phyloP scores from a whole-genome alignment of 352 stramenopile genomes.

The Phytophthora uliginosa region DNA sequence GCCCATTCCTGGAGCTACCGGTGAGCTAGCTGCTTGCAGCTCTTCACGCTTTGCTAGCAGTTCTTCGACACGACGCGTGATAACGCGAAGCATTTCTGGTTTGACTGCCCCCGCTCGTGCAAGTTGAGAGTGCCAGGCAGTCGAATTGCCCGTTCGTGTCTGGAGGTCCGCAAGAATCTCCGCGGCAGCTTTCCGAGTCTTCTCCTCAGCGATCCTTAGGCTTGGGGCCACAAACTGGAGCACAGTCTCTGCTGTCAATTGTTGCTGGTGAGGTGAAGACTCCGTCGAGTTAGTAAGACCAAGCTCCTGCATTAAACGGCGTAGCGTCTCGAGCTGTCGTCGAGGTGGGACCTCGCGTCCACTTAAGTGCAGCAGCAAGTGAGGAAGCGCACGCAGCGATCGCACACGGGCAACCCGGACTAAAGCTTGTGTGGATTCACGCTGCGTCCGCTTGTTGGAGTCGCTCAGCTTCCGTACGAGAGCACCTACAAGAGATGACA shows the following conservation, averaged over 20 bases:
- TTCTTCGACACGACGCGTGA: constrained; percentile 82
- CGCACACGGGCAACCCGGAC: constrained; percentile 71
- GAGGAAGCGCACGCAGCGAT: constrained; percentile 64
- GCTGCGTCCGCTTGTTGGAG: constrained; percentile 87
- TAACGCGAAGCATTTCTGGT: constrained; percentile 81
- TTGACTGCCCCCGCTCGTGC: constrained; percentile 53
- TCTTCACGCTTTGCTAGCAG: constrained; percentile 57
- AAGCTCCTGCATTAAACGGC: constrained; percentile 62
- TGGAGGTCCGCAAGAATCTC: constrained; percentile 80
- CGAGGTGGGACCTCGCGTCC: constrained; percentile 64
- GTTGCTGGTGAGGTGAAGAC: constrained; percentile 12
- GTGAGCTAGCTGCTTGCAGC: constrained; percentile 31
- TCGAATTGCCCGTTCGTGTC: constrained; percentile 29
- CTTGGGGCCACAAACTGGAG: constrained; percentile 78
- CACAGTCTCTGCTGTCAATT: constrained; percentile 65
- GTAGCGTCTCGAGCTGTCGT: constrained; percentile 68
- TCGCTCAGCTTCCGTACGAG: constrained; percentile 77
- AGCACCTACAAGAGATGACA: constrained; percentile 58
- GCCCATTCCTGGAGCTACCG: constrained; percentile 33
- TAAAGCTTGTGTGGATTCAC: constrained; percentile 68
- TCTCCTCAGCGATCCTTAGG: constrained; percentile 83
- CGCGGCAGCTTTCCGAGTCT: constrained; percentile 74
- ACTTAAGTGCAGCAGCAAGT: constrained; percentile 73
- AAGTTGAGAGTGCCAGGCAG: constrained; percentile 35
- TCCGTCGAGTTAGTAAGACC: constrained; percentile 43